phyloP scores from a whole-genome alignment of 2,329 filamentous ascomycete genomes.

The Colletotrichum spinosum region DNA sequence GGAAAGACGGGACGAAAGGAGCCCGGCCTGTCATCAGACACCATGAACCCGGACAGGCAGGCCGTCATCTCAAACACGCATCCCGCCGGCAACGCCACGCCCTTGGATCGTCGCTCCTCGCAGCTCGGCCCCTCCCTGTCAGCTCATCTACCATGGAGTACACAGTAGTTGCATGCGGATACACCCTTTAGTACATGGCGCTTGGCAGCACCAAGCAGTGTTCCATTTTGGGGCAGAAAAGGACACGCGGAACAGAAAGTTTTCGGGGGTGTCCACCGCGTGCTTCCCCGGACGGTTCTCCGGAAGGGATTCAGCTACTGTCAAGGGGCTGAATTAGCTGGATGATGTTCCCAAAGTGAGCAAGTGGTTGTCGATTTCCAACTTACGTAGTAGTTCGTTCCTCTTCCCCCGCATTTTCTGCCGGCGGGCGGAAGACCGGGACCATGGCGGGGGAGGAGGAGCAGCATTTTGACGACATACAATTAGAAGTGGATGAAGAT shows the following conservation, averaged over 20 bases:
- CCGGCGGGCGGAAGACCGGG: slow-evolving; percentile 21
- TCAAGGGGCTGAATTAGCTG: background rate
- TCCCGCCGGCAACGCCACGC: slow-evolving; percentile 15
- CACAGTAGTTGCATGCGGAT: background rate
- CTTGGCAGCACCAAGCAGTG: too few relatives aligned
- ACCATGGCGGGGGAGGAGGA: slow-evolving; percentile 23
- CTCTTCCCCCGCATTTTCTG: slow-evolving; percentile 17
- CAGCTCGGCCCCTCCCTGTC: slow-evolving; percentile 31
- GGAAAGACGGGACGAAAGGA: background rate
- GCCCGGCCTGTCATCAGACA: background rate
- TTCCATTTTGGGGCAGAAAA: background rate
- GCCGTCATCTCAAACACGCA: slow-evolving; percentile 27
- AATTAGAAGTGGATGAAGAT: too few relatives aligned
- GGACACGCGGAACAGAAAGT: background rate
- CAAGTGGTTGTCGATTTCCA: too few relatives aligned
- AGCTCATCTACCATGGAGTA: background rate
- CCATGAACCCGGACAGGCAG: background rate
- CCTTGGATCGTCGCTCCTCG: slow-evolving; percentile 13
- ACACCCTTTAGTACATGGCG: too few relatives aligned
- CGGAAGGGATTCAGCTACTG: slow-evolving; percentile 2
- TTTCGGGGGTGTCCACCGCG: too few relatives aligned
- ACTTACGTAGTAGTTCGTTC: background rate
- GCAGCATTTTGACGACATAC: background rate
- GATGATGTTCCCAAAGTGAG: too few relatives aligned
- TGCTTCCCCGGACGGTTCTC: background rate